Evolutionary conservation across 2,329 filamentous ascomycete genomes (phyloP).

Genomic region (Coniochaeta pulveracea): DNA sequence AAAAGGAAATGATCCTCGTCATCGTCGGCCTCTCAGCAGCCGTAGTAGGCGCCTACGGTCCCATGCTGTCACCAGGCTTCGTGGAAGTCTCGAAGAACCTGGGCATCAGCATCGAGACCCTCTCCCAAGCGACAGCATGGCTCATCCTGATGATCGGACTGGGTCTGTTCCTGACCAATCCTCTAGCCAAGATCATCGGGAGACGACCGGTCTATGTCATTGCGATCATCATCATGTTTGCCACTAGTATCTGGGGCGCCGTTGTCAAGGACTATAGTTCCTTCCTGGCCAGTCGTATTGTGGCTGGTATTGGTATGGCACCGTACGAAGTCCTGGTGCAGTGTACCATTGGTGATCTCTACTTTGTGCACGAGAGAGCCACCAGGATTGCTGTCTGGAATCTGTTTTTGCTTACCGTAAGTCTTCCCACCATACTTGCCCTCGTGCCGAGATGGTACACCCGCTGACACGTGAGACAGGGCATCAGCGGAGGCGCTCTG

Average conservation of each 20-base stretch:
- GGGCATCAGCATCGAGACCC: slow-evolving; percentile 27
- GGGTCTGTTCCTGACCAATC: slow-evolving; percentile 37
- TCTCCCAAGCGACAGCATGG: slow-evolving; percentile 35
- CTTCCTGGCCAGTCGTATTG: slow-evolving; percentile 32
- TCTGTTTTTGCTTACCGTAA: slow-evolving; percentile 25
- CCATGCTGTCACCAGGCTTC: slow-evolving; percentile 38
- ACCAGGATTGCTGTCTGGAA: slow-evolving; percentile 29
- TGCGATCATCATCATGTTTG: slow-evolving; percentile 33
- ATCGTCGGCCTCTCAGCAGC: slow-evolving; percentile 32
- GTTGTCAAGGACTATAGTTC: slow-evolving; percentile 28
- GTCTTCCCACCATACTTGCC: no score
- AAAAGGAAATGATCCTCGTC: slow-evolving; percentile 31
- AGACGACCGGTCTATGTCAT: slow-evolving; percentile 36
- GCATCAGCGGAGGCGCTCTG: slow-evolving; percentile 27
- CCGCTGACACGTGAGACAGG: no score
- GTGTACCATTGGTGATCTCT: slow-evolving; percentile 34
- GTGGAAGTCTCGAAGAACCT: slow-evolving; percentile 30
- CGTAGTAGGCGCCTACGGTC: slow-evolving; percentile 37
- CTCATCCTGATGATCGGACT: slow-evolving; percentile 34
- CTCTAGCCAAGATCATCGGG: slow-evolving; percentile 37
- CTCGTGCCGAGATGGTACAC: no score
- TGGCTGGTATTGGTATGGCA: slow-evolving; percentile 36
- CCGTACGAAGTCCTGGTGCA: slow-evolving; percentile 40
- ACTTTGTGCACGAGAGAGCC: slow-evolving; percentile 33
- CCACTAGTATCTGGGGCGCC: slow-evolving; percentile 34